phyloP scores from a whole-genome alignment of 305 asterid species.

The Fraxinus platypoda region DNA sequence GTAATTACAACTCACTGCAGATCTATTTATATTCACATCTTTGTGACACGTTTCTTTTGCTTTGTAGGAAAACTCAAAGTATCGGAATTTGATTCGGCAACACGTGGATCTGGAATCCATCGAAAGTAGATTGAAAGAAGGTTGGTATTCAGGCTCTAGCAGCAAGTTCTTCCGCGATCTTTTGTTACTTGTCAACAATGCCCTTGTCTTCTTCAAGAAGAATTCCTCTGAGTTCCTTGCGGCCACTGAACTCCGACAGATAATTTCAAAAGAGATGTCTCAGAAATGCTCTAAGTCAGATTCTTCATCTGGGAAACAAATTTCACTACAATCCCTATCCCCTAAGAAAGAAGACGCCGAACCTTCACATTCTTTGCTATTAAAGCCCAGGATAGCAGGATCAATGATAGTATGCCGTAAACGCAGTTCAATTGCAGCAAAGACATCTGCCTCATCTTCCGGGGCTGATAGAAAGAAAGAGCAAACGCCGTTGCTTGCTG shows the following conservation, averaged over 20 bases:
- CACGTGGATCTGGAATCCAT: slow-evolving; percentile 58
- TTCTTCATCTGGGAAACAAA: slow-evolving; percentile 52
- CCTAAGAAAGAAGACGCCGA: slow-evolving; percentile 46
- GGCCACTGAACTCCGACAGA: slow-evolving; percentile 49
- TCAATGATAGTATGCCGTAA: slow-evolving; percentile 62
- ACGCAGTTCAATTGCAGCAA: slow-evolving; percentile 60
- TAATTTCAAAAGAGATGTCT: slow-evolving; percentile 40
- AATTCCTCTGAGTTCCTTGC: slow-evolving; percentile 47
- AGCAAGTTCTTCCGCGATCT: slow-evolving; percentile 68
- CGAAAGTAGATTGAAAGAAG: slow-evolving; percentile 52
- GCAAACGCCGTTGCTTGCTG: slow-evolving; percentile 17
- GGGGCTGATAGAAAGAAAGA: slow-evolving; percentile 55
- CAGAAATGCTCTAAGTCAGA: slow-evolving; percentile 39
- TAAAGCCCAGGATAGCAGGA: slow-evolving; percentile 54
- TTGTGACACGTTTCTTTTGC: background rate
- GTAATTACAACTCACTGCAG: background rate
- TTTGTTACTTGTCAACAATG: slow-evolving; percentile 61
- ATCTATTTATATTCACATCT: background rate
- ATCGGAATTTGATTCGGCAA: slow-evolving; percentile 47
- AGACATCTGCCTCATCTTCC: slow-evolving; percentile 47
- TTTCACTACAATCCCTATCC: slow-evolving; percentile 42
- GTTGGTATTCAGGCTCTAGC: slow-evolving; percentile 42
- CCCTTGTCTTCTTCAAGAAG: slow-evolving; percentile 53
- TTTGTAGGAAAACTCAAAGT: slow-evolving; percentile 53
- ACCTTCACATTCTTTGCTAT: slow-evolving; percentile 38